Evolutionary conservation across 2,329 filamentous ascomycete genomes (phyloP), one percentile per base, ranked within the genome.

Genomic region (Colletotrichum caudatum): DNA sequence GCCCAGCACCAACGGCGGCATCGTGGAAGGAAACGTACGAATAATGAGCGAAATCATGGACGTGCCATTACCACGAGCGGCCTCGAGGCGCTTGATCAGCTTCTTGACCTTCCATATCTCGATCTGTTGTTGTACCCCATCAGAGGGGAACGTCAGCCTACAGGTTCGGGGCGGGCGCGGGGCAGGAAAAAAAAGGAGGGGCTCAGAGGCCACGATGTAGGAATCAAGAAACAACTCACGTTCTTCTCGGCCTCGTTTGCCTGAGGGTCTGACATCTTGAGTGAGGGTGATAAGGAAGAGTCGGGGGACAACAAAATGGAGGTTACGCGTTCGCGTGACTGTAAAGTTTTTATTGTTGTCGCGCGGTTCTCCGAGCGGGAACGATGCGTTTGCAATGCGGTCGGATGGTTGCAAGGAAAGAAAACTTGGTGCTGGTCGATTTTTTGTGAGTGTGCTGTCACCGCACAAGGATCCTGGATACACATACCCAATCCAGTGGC

Each of bases 11-110:
- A 44, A 51, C 29, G 64, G 29, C 64, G 58, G 50, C 44, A 54
- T 51, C 51, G 53, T 23, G 41, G 50, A 26, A 33, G 37, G n/a
- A 7, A 78, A 73, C 64, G 71, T 69, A 97, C 94, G 96, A 81
- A 99, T 98, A 79, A 99, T 98, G 84, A 99, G 90, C 75, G 95
- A 98, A 84, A 99, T 99, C 96, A 99, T 99, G 87, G 92, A 95
- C 75, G 96, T 99, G 86, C 96, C 96, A 90, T 99, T 99, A 82
- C 96, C 96, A 82, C 97, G 90, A 77, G 97, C 97, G 74, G 94
- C 93, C 85, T 98, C 96, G 78, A 99, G 94, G 79, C 96, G 93
- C 87, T 98, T 99, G 86, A 99, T 97, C 81, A 99, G 88, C 89
- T 99, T 99, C 90, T 99, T 99, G 81, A 99, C 95, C 92, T 99